Conservation (phyloP, 2,329 filamentous ascomycete species). For the Ophiostoma tasmaniense region DNA sequence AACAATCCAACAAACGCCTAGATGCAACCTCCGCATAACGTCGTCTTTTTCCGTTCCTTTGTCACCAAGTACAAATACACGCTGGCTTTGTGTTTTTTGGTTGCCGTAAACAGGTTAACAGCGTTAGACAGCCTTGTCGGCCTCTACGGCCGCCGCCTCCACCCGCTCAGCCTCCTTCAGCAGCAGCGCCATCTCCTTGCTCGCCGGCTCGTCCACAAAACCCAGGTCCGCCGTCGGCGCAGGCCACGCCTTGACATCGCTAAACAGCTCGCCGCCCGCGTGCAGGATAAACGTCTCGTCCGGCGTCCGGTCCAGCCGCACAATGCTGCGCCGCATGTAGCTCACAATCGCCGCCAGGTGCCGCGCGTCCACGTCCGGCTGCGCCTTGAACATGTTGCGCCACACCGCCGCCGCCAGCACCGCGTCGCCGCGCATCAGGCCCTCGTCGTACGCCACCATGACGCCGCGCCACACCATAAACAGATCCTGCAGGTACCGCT, state of each 20-base stretch:
- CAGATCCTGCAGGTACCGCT: constrained; percentile 72
- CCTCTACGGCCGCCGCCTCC: not conserved
- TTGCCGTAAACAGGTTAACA: no score
- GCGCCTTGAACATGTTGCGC: constrained; percentile 83
- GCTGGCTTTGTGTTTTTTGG: not conserved
- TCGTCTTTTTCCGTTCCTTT: not conserved
- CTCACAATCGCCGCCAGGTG: constrained; percentile 45
- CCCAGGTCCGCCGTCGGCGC: constrained; percentile 29
- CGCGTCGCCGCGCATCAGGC: constrained; percentile 65
- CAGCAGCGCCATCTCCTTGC: constrained; percentile 31
- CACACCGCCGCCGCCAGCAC: constrained; percentile 76
- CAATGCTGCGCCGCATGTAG: constrained; percentile 45
- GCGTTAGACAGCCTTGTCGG: no score
- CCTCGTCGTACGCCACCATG: constrained; percentile 77
- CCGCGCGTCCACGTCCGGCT: constrained; percentile 42
- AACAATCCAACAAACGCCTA: not conserved
- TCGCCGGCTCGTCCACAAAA: constrained; percentile 34
- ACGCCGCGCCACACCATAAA: constrained; percentile 89
- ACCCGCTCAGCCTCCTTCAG: constrained; percentile 20
- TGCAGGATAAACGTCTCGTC: constrained; percentile 34
- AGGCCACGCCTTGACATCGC: constrained; percentile 26
- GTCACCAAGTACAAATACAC: not conserved
- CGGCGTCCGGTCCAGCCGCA: constrained; percentile 40
- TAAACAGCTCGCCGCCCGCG: constrained; percentile 33
- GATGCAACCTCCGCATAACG: constrained; percentile 5